Base-by-base conservation (phyloP, 2,329 filamentous ascomycete genomes). In the Aspergillus sergii region DNA sequence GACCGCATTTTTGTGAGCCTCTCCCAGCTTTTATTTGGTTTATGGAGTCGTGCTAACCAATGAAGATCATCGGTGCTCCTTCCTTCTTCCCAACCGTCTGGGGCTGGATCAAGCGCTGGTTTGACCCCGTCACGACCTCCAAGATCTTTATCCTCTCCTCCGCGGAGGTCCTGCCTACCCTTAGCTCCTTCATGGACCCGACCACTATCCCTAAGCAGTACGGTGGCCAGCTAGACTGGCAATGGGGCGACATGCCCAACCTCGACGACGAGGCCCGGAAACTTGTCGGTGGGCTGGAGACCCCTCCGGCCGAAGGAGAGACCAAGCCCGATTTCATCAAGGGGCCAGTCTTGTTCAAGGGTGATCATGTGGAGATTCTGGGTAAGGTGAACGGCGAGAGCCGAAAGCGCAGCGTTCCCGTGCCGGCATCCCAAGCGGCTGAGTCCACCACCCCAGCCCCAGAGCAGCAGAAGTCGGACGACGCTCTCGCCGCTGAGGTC, bases 21-120 rank as follows among this genome's bases (percentile, higher is more conserved):
- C 46, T 34, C 30, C 19, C 5, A 26, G 12, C n/a, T 2, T 36
- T 36, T 16, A 55, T 11, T 26, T 14, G 14, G n/a, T 34, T 12
- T 14, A 21, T 32, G 19, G 34, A 21, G 51, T 23, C 21, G 32
- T 56, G 19, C 46, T 54, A 32, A 58, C 45, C 45, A 53, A 19
- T 4, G 48, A 65, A 88, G 85, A 91, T 98, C 72, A 93, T 97
- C 67, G 94, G 94, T 65, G 94, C 94, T 0, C 94, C 94, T 56
- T 81, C 86, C 53, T 97, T 96, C 85, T 97, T 97, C 82, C 91
- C 91, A 57, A 97, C 93, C 3, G 92, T 97, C 64, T 78, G 94
- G 94, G 89, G 91, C 68, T 97, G 93, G 93, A 86, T 96, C 80
- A 96, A 96, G 84, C 90, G 91, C 73, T 97, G 94, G 93, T 97